These are phyloP conservation scores for Eucalyptus paniculata DNA, from an alignment of 345 rosid species.

Conservation along the genomic window DNA sequence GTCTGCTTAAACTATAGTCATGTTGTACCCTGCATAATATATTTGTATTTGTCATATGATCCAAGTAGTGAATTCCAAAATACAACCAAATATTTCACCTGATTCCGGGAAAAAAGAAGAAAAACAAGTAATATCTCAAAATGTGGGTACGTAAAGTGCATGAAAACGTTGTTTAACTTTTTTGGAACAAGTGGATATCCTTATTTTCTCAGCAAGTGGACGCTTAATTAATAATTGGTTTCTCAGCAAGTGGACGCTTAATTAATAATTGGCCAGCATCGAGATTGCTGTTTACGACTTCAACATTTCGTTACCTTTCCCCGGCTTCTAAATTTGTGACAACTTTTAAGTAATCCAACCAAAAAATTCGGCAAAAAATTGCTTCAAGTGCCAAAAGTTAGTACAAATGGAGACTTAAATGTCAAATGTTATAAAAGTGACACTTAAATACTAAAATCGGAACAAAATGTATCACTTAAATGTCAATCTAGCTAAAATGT, in stretches of 20 bases:
- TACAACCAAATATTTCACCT: neutral
- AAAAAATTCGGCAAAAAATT: neutral
- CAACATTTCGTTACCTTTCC: neutral
- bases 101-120: neutral
- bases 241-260: neutral
- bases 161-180: neutral
- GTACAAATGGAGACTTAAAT: no score
- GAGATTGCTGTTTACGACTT: neutral
- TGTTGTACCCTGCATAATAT: conserved; percentile 27
- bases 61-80: neutral
- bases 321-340: neutral
- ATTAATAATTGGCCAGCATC: neutral
- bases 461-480: no score
- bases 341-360: neutral
- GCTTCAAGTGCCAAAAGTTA: no score
- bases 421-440: no score
- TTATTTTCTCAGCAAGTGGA: neutral
- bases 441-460: no score
- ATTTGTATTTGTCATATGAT: neutral
- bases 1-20: conserved; percentile 80
- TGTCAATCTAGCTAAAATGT: no score
- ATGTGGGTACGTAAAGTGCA: neutral
- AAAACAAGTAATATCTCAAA: neutral
- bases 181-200: neutral
- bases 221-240: neutral